Evolutionary conservation across 1,139 yeast species (phyloP).

Genomic region (Pichia sp.): DNA sequence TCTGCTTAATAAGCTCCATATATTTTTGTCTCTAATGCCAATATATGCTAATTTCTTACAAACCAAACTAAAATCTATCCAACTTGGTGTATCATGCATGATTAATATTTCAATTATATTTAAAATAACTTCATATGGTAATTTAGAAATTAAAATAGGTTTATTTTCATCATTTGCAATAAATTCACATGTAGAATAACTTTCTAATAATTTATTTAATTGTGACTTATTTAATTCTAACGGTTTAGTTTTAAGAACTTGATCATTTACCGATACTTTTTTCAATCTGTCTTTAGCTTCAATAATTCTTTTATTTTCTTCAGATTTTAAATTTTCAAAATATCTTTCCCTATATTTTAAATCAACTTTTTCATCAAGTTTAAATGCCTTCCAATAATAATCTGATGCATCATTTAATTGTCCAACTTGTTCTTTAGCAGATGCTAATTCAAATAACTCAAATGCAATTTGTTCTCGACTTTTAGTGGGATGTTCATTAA

Average conservation of each 20-base stretch:
- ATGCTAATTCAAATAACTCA: conserved; percentile 60
- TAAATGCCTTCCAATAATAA: conserved; percentile 67
- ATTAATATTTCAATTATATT: conserved; percentile 45
- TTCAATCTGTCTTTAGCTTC: conserved; percentile 5
- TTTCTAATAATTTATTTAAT: conserved; percentile 32
- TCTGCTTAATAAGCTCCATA: conserved; percentile 53
- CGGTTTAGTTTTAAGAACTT: conserved; percentile 15
- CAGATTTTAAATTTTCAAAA: conserved; percentile 3
- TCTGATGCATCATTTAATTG: conserved; percentile 75
- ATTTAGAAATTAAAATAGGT: conserved; percentile 49
- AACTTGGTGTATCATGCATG: conserved; percentile 54
- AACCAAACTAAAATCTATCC: conserved; percentile 58
- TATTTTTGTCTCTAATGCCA: conserved; percentile 49
- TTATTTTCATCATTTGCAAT: conserved; percentile 34
- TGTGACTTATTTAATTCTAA: conserved; percentile 33
- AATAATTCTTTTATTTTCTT: conserved; percentile 2
- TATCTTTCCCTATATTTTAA: conserved; percentile 47
- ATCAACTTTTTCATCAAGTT: conserved; percentile 61
- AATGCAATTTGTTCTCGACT: conserved; percentile 40
- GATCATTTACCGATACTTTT: conserved; percentile 12
- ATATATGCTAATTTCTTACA: conserved; percentile 58
- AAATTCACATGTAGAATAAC: conserved; percentile 31
- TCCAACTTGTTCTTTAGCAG: conserved; percentile 67
- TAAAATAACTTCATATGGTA: conserved; percentile 63
- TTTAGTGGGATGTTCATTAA: conserved; percentile 26